Conservation (phyloP, 805 yeast species). For the Maudiozyma serrabonitensis region DNA sequence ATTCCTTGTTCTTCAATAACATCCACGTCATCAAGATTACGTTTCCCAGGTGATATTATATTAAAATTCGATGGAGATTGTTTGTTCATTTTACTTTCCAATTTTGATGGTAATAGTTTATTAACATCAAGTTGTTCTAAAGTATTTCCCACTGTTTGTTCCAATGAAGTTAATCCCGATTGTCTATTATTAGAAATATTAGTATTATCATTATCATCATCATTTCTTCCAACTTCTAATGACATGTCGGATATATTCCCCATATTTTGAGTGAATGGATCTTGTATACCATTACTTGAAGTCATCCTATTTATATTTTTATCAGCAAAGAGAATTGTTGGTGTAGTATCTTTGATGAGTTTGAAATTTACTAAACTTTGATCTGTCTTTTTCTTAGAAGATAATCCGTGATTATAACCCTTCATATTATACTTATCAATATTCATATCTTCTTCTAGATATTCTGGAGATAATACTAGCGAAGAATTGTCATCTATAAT, state of each 20-base stretch:
- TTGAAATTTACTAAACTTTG: background rate
- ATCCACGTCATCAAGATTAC: background rate
- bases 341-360: slow-evolving; percentile 1
- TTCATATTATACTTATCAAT: background rate
- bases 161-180: background rate
- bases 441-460: background rate
- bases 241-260: slow-evolving; percentile 4
- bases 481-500: background rate
- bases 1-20: background rate
- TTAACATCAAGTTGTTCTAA: slow-evolving; percentile 17
- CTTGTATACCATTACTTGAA: background rate
- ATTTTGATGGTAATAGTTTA: slow-evolving; percentile 7
- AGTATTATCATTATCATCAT: background rate
- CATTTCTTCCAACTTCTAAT: slow-evolving; percentile 8
- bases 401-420: slow-evolving; percentile 14
- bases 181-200: background rate
- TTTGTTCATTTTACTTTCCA: background rate
- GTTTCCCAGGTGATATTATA: slow-evolving; percentile 12
- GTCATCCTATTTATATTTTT: background rate
- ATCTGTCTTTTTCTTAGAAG: slow-evolving; percentile 7
- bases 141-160: slow-evolving; percentile 3
- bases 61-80: slow-evolving; percentile 9
- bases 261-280: background rate
- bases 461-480: background rate
- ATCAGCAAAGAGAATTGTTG: background rate